Percentiles rank a stretch among this genome's conserved stretches.
Evolutionary conservation across 1,284 basidiomycete genomes (phyloP).

Genomic region (Pisolithus thermaeus): DNA sequence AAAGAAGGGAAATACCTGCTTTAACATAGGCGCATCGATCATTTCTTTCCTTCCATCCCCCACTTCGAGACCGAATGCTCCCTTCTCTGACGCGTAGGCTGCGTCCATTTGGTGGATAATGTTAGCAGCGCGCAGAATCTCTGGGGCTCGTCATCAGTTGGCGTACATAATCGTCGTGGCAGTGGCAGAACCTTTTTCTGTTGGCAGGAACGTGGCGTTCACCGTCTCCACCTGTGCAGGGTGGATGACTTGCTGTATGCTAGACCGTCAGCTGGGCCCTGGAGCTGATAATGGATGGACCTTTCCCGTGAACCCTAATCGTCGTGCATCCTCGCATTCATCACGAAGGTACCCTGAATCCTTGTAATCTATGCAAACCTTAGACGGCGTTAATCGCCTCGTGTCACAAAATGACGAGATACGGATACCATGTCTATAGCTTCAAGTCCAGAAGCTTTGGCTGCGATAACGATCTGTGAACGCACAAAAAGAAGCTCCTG

Average conservation of each 20-base stretch:
- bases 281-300: slow-evolving; percentile 29
- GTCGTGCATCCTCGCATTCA: slow-evolving; percentile 75
- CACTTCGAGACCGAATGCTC: slow-evolving; percentile 60
- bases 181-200: slow-evolving; percentile 51
- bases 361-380: slow-evolving; percentile 91
- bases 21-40: slow-evolving; percentile 93
- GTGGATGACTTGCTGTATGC: slow-evolving; percentile 85
- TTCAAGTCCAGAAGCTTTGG: slow-evolving; percentile 79
- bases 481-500: slow-evolving; percentile 81
- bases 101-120: slow-evolving; percentile 64
- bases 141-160: slow-evolving; percentile 34
- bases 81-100: slow-evolving; percentile 43
- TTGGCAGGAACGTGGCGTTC: slow-evolving; percentile 77
- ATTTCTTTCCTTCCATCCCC: slow-evolving; percentile 69
- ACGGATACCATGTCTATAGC: slow-evolving; percentile 81
- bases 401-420: not conserved
- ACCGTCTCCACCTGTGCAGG: slow-evolving; percentile 80
- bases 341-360: slow-evolving; percentile 63
- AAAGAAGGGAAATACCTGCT: slow-evolving; percentile 50
- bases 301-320: slow-evolving; percentile 84
- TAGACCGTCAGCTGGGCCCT: slow-evolving; percentile 3
- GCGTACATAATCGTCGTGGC: not conserved
- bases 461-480: slow-evolving; percentile 78
- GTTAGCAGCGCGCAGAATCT: slow-evolving; percentile 72
- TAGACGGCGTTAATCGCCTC: slow-evolving; percentile 4